These are phyloP conservation scores for Nakazawaea ambrosiae DNA, from an alignment of 805 yeast genomes.

Conservation along the genomic window DNA sequence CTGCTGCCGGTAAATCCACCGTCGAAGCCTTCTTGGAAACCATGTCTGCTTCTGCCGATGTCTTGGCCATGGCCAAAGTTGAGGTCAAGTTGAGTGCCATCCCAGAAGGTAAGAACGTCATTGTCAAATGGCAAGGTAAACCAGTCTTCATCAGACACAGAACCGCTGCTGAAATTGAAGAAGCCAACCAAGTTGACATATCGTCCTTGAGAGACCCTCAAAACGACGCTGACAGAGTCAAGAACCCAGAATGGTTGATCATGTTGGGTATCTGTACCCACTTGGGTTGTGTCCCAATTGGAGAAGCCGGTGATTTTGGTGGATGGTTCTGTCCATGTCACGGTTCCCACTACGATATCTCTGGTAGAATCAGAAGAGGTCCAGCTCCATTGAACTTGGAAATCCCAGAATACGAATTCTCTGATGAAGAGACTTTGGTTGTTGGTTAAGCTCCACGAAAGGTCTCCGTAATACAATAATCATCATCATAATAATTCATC, in stretches of 20 bases:
- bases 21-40: conserved; percentile 88
- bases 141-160: conserved; percentile 99
- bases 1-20: conserved; percentile 94
- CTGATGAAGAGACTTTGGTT: conserved; percentile 73
- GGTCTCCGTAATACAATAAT: no score
- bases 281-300: conserved; percentile 99
- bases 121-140: conserved; percentile 99
- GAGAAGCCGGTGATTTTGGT: conserved; percentile 99
- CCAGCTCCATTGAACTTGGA: conserved; percentile 99
- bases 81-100: conserved; percentile 91
- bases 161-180: conserved; percentile 86
- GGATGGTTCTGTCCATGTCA: conserved; percentile 99
- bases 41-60: conserved; percentile 98
- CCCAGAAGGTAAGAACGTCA: conserved; percentile 96
- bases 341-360: conserved; percentile 99
- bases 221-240: conserved; percentile 85
- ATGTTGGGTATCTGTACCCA: conserved; percentile 99
- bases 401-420: conserved; percentile 84
- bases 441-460: conserved; percentile 82
- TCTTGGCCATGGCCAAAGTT: conserved; percentile 98
- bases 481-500: no score
- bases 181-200: conserved; percentile 83
- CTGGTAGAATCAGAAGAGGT: conserved; percentile 99
- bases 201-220: conserved; percentile 87
- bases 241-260: conserved; percentile 96